A percentile compares a stretch with the other conserved stretches of the same genome.
phyloP scores from a whole-genome alignment of 352 stramenopile genomes.

The Phytopythium helicoides region DNA sequence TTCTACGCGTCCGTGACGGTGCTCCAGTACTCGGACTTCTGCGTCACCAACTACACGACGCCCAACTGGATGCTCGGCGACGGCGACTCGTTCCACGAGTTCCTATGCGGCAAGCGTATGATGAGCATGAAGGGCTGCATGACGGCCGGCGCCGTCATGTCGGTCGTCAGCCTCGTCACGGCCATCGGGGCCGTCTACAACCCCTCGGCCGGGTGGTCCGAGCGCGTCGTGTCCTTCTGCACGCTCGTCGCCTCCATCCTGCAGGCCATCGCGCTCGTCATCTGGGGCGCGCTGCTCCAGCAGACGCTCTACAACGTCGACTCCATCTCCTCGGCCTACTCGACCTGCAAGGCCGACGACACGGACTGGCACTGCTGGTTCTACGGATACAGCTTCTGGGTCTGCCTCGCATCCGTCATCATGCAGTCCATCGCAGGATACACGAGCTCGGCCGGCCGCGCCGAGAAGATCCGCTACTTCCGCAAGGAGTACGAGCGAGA shows the following conservation, averaged over 20 bases:
- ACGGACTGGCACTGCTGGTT: slow-evolving; percentile 83
- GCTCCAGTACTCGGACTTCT: slow-evolving; percentile 79
- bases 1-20: slow-evolving; percentile 82
- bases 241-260: slow-evolving; percentile 82
- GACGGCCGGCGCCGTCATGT: slow-evolving; percentile 52
- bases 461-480: slow-evolving; percentile 86
- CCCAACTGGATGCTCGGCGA: slow-evolving; percentile 87
- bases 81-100: slow-evolving; percentile 62
- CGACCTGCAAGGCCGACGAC: slow-evolving; percentile 65
- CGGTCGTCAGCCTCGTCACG: slow-evolving; percentile 55
- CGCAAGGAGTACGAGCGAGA: slow-evolving; percentile 81
- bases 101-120: slow-evolving; percentile 74
- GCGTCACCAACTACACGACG: slow-evolving; percentile 33
- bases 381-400: slow-evolving; percentile 87
- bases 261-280: slow-evolving; percentile 68
- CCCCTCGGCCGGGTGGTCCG: slow-evolving; percentile 67
- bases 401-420: slow-evolving; percentile 78
- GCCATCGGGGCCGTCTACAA: slow-evolving; percentile 74
- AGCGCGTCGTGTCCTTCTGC: slow-evolving; percentile 76
- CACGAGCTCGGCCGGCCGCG: slow-evolving; percentile 70
- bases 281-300: slow-evolving; percentile 76
- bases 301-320: slow-evolving; percentile 80
- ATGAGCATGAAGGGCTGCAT: slow-evolving; percentile 67
- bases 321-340: slow-evolving; percentile 73
- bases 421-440: slow-evolving; percentile 76